Conservation (phyloP, 345 rosid genomes). For the Salix caprea region DNA sequence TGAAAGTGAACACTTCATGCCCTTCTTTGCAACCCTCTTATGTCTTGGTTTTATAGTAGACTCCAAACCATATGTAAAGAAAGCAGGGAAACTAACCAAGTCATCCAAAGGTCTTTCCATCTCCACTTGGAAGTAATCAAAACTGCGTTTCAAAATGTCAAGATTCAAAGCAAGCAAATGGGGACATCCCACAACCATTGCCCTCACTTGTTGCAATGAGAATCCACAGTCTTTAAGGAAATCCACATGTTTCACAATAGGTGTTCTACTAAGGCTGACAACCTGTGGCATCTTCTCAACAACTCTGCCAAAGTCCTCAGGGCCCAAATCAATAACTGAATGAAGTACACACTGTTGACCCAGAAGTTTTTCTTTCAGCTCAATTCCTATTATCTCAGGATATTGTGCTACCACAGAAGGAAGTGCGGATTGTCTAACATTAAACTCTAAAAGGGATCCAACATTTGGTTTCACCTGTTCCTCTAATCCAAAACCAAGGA, state of each 20-base stretch:
- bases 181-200: slow-evolving; percentile 79
- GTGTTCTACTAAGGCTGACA: slow-evolving; percentile 52
- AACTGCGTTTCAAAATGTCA: slow-evolving; percentile 75
- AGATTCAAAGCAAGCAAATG: slow-evolving; percentile 79
- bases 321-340: slow-evolving; percentile 44
- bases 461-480: slow-evolving; percentile 64
- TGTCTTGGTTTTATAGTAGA: slow-evolving; percentile 83
- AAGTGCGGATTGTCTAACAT: slow-evolving; percentile 51
- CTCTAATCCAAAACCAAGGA: slow-evolving; percentile 68
- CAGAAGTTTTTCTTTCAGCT: slow-evolving; percentile 59
- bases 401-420: slow-evolving; percentile 81
- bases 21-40: slow-evolving; percentile 53
- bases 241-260: slow-evolving; percentile 61
- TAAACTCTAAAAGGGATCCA: slow-evolving; percentile 49
- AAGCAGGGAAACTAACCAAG: slow-evolving; percentile 75
- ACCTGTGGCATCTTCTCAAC: slow-evolving; percentile 88
- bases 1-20: slow-evolving; percentile 71
- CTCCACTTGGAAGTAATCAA: slow-evolving; percentile 57
- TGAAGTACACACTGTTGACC: slow-evolving; percentile 51
- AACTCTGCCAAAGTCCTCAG: slow-evolving; percentile 57
- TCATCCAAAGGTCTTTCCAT: slow-evolving; percentile 80
- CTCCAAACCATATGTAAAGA: slow-evolving; percentile 77
- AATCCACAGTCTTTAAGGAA: slow-evolving; percentile 71
- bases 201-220: slow-evolving; percentile 48
- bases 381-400: slow-evolving; percentile 78